phyloP scores from a whole-genome alignment of 805 yeast species.

The Myxozyma sirexii region DNA sequence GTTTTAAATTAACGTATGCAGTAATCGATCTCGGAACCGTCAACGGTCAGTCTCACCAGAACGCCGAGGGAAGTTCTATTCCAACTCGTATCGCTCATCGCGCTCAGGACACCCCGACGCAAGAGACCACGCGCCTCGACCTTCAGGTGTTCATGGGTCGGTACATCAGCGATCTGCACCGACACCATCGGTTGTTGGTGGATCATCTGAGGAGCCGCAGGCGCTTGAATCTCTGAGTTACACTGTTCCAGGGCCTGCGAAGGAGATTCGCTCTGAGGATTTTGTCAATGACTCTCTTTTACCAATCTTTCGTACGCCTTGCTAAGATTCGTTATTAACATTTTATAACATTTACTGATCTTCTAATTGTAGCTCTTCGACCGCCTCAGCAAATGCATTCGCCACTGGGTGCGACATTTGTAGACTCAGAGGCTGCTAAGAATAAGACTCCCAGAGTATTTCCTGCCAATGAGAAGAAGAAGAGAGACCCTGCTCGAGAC shows the following conservation, averaged over 20 bases:
- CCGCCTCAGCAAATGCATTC: slow-evolving; percentile 32
- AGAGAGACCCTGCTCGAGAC: slow-evolving; percentile 27
- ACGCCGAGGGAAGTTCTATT: slow-evolving; percentile 12
- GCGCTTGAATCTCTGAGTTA: slow-evolving; percentile 35
- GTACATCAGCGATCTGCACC: not conserved
- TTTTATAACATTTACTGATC: not conserved
- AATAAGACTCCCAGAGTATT: slow-evolving; percentile 34
- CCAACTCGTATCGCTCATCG: slow-evolving; percentile 3
- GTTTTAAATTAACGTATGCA: not conserved
- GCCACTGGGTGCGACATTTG: slow-evolving; percentile 35
- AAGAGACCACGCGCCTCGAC: not conserved
- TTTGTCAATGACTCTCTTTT: slow-evolving; percentile 25
- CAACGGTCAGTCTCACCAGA: slow-evolving; percentile 31
- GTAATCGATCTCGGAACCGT: slow-evolving; percentile 10
- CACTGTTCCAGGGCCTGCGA: slow-evolving; percentile 31
- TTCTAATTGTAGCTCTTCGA: slow-evolving; percentile 26
- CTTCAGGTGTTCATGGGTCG: not conserved
- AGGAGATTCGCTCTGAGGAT: slow-evolving; percentile 29
- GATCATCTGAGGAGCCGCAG: slow-evolving; percentile 25
- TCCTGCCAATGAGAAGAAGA: not conserved
- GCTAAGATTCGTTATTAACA: not conserved
- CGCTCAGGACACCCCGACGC: not conserved
- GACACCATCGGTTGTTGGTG: slow-evolving; percentile 6
- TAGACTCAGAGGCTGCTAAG: slow-evolving; percentile 30
- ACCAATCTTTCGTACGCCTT: slow-evolving; percentile 32